phyloP scores from a whole-genome alignment of 2,329 filamentous ascomycete species.

The Capronia americana region DNA sequence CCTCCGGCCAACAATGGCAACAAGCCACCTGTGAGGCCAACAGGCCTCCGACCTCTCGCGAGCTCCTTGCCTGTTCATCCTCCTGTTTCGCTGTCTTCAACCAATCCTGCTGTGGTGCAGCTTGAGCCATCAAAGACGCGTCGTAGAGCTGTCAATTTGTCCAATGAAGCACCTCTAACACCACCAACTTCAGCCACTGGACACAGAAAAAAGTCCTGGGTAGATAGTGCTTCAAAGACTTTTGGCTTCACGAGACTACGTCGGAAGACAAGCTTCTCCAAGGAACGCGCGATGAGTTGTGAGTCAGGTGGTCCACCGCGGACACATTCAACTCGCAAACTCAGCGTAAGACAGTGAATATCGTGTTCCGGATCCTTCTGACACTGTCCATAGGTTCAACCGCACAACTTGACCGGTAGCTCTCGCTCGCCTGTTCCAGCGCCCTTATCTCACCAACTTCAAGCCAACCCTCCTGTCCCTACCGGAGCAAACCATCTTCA shows the following conservation, averaged over 20 bases:
- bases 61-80: constrained; percentile 3
- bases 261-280: constrained; percentile 13
- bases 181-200: constrained; percentile 5
- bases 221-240: constrained; percentile 28
- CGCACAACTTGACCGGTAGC: constrained; percentile 15
- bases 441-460: constrained; percentile 6
- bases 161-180: constrained; percentile 3
- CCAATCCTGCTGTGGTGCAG: background rate
- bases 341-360: constrained; percentile 6
- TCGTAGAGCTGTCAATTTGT: background rate
- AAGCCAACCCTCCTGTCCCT: constrained; percentile 27
- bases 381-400: constrained; percentile 9
- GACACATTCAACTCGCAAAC: constrained; percentile 1
- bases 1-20: background rate
- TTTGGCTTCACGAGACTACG: constrained; percentile 19
- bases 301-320: background rate
- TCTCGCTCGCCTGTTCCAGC: constrained; percentile 18
- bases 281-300: background rate
- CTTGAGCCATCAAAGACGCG: background rate
- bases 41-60: constrained; percentile 21
- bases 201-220: constrained; percentile 22
- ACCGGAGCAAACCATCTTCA: constrained; percentile 3
- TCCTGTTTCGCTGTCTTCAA: background rate
- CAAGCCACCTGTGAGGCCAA: constrained; percentile 8
- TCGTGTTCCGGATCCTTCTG: background rate